A percentile compares a stretch with the other conserved stretches of the same genome.
Conservation (phyloP, 257 asterid species). For the Penstemon eatonii region DNA sequence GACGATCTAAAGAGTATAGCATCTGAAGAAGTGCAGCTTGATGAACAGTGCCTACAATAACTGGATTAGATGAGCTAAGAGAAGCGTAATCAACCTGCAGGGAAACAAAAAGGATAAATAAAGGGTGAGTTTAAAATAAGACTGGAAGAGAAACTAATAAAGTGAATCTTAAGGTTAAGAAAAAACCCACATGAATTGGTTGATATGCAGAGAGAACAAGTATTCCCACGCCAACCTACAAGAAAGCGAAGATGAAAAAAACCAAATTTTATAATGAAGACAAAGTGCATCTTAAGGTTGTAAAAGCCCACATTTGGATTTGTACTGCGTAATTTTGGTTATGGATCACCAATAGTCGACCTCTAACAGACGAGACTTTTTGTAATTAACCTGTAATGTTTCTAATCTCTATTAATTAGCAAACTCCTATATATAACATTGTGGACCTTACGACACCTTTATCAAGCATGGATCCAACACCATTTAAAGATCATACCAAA, state of each 20-base stretch:
- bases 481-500: neutral
- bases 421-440: no score
- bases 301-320: neutral
- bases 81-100: conserved; percentile 77
- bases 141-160: no score
- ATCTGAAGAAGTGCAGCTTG: conserved; percentile 71
- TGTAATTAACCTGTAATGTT: neutral
- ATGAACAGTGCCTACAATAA: conserved; percentile 81
- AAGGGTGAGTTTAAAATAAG: no score
- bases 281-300: no score
- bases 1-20: no score
- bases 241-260: no score
- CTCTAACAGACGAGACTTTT: neutral
- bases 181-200: neutral
- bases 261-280: no score
- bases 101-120: neutral
- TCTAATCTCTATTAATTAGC: neutral
- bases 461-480: conserved; percentile 3
- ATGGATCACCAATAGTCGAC: neutral
- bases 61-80: conserved; percentile 73
- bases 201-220: no score
- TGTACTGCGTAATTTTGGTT: neutral
- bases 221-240: no score
- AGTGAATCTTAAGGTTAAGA: no score
- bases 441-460: conserved; percentile 2